Percentiles rank a stretch among this genome's conserved stretches.
Conservation (phyloP, 805 yeast species). For the Candida boleticola region DNA sequence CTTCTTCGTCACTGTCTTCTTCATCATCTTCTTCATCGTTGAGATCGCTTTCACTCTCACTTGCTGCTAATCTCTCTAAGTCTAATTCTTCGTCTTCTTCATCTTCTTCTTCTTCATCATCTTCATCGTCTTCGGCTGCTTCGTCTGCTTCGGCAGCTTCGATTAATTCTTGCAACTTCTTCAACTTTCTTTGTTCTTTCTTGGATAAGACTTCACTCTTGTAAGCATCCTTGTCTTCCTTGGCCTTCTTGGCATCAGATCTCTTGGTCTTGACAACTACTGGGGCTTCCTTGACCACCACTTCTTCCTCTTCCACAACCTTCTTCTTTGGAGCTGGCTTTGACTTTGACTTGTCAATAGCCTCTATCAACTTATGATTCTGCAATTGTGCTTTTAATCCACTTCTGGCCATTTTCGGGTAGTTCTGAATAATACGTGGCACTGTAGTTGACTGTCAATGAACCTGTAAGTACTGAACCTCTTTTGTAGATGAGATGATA, state of each 20-base stretch:
- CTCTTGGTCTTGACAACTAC: not conserved
- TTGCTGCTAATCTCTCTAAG: conserved; percentile 52
- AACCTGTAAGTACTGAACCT: not conserved
- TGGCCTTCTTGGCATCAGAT: conserved; percentile 11
- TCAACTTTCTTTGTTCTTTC: conserved; percentile 60
- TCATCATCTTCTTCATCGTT: conserved; percentile 32
- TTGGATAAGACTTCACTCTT: conserved; percentile 55
- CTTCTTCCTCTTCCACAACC: conserved; percentile 11
- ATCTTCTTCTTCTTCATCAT: conserved; percentile 32
- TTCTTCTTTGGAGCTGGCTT: conserved; percentile 16
- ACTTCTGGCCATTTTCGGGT: conserved; percentile 26
- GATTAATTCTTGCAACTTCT: conserved; percentile 40
- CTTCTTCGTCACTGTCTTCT: conserved; percentile 29
- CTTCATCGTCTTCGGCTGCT: conserved; percentile 44
- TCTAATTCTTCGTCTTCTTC: conserved; percentile 40
- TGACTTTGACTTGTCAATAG: conserved; percentile 22
- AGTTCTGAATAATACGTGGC: not conserved
- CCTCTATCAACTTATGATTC: conserved; percentile 22
- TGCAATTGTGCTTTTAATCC: conserved; percentile 33
- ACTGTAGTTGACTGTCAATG: not conserved
- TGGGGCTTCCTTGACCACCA: conserved; percentile 9
- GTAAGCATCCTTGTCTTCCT: conserved; percentile 29
- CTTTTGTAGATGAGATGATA: not conserved
- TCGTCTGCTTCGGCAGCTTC: conserved; percentile 39
- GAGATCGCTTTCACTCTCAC: conserved; percentile 47